These are phyloP conservation scores for Fusarium austroafricanum DNA, from an alignment of 2,329 filamentous ascomycete species.

Conservation along the genomic window DNA sequence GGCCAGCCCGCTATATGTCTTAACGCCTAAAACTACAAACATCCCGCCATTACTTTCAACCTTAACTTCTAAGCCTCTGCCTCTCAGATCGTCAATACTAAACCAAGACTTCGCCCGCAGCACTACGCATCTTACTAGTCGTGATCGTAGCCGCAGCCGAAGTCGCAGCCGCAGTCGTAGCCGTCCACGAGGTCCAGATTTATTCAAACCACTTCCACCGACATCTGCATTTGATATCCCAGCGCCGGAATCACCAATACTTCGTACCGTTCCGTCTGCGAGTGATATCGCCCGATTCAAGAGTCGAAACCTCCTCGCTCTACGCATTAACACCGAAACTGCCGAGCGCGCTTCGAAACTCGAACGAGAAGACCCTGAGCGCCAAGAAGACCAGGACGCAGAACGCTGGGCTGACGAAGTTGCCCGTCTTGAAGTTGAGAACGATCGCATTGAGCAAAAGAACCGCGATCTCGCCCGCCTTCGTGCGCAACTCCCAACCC, in stretches of 20 bases:
- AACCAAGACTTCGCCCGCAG: slow-evolving; percentile 29
- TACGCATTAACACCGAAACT: slow-evolving; percentile 38
- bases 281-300: slow-evolving; percentile 41
- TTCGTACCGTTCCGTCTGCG: slow-evolving; percentile 32
- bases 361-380: slow-evolving; percentile 33
- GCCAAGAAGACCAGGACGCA: slow-evolving; percentile 39
- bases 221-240: slow-evolving; percentile 17
- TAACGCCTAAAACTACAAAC: no score
- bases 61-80: slow-evolving; percentile 26
- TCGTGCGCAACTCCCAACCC: slow-evolving; percentile 56
- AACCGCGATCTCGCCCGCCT: slow-evolving; percentile 61
- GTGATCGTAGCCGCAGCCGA: slow-evolving; percentile 28
- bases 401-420: slow-evolving; percentile 54
- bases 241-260: slow-evolving; percentile 28
- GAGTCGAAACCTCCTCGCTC: slow-evolving; percentile 38
- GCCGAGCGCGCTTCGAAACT: slow-evolving; percentile 35
- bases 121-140: slow-evolving; percentile 19
- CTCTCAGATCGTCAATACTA: slow-evolving; percentile 18
- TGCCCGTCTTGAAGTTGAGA: slow-evolving; percentile 60
- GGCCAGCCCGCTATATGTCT: no score
- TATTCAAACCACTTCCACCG: slow-evolving; percentile 8
- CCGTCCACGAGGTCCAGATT: slow-evolving; percentile 25
- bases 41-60: slow-evolving; percentile 10
- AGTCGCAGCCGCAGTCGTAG: slow-evolving; percentile 32
- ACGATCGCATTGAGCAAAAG: slow-evolving; percentile 63